Percentiles rank a stretch among this genome's conserved stretches.
Conservation (phyloP, 257 asterid genomes). For the Solanum megistacrolobum region DNA sequence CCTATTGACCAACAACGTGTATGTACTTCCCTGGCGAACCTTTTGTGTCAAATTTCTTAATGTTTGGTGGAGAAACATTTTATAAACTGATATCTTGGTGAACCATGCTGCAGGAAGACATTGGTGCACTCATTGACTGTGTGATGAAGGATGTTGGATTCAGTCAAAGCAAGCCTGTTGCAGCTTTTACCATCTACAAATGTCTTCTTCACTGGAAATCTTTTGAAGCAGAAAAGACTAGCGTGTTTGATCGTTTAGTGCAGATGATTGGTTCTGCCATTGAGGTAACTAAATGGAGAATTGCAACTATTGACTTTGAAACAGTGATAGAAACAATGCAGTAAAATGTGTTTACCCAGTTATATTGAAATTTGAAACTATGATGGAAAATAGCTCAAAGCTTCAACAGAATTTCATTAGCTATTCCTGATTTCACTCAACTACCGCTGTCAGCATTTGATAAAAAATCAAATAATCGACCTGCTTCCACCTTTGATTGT, state of each 20-base stretch:
- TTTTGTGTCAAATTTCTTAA: background rate
- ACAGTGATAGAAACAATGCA: background rate
- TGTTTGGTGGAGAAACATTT: background rate
- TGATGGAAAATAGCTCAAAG: background rate
- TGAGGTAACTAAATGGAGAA: background rate
- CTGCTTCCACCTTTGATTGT: background rate
- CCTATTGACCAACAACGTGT: conserved; percentile 83
- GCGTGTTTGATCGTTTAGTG: conserved; percentile 94
- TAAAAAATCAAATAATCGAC: background rate
- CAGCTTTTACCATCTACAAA: conserved; percentile 93
- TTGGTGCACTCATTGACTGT: conserved; percentile 82
- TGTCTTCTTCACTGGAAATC: conserved; percentile 98
- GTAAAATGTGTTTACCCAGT: background rate
- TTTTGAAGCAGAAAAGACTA: conserved; percentile 96
- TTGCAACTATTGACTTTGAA: background rate
- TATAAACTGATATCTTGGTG: conserved; percentile 5
- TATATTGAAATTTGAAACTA: background rate
- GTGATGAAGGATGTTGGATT: conserved; percentile 80
- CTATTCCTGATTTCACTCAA: background rate
- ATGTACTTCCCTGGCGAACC: conserved; percentile 14
- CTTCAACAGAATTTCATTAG: background rate
- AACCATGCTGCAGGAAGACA: conserved; percentile 70
- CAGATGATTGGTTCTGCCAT: conserved; percentile 92
- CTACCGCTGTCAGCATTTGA: background rate
- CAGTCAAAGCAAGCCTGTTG: conserved; percentile 96